phyloP scores from a whole-genome alignment of 805 yeast species.

The Ogataea ramenticola region DNA sequence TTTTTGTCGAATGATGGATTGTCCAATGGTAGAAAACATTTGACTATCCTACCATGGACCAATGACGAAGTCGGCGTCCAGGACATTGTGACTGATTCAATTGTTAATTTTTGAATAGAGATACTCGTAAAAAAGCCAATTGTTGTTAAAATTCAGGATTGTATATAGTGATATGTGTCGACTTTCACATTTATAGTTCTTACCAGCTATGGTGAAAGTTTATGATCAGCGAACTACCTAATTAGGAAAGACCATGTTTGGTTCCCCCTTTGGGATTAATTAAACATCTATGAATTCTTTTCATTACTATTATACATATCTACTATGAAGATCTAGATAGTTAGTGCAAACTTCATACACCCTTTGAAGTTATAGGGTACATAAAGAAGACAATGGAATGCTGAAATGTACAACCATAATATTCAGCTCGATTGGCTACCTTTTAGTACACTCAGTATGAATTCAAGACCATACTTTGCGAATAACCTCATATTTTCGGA shows the following conservation, averaged over 20 bases:
- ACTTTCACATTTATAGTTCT: too few relatives aligned
- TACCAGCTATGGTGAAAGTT: too few relatives aligned
- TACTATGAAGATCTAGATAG: too few relatives aligned
- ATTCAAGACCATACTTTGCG: conserved; percentile 60
- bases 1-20: conserved; percentile 17
- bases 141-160: too few relatives aligned
- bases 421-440: too few relatives aligned
- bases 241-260: not conserved
- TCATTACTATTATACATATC: not conserved
- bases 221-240: not conserved
- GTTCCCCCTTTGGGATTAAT: not conserved
- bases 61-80: conserved; percentile 46
- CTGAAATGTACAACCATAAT: too few relatives aligned
- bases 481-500: conserved; percentile 68
- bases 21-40: conserved; percentile 40
- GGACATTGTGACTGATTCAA: not conserved
- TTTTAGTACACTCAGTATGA: conserved; percentile 44
- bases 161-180: too few relatives aligned
- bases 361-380: too few relatives aligned
- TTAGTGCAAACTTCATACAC: too few relatives aligned
- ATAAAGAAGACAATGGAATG: too few relatives aligned
- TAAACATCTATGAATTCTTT: not conserved
- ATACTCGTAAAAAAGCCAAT: too few relatives aligned
- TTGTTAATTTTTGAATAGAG: too few relatives aligned
- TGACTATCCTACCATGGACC: conserved; percentile 35